Base-by-base conservation (phyloP, 2,329 filamentous ascomycete genomes). In the Arthroderma uncinatum region DNA sequence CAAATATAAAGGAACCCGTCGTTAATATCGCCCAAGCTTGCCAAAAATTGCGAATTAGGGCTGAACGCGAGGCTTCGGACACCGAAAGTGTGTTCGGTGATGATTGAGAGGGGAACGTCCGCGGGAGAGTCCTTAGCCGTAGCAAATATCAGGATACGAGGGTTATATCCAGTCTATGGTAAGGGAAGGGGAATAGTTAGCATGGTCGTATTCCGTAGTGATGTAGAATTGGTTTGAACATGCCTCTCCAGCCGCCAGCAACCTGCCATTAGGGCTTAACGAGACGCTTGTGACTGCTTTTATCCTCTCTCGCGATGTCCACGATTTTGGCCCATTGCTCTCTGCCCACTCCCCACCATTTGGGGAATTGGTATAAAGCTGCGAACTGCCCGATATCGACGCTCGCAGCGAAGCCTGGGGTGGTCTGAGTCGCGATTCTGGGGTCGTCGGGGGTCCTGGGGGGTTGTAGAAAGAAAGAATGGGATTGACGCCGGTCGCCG, bases 1-100 rank as follows among this genome's bases (percentile, higher is more conserved):
- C 92, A 97, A 28, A 97, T 79, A 68, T 92, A 95, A 19, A 98
- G 78, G 67, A 94, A 97, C 0, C 92, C 92, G 71, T 98, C 93
- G 68, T 96, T 96, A 57, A 87, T 81, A 16, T 86, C 82, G 28
- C 93, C 93, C 10, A 98, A 78, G 19, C 90, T 95, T 1, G 93
- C 93, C 34, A 98, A 79, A 70, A 86, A 95, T 62, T 81, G 85
- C 10, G 87, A 89, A 69, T 96, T 89, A 0, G 85, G 79, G 60
- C 91, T 96, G 79, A 95, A 98, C 1, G 90, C 86, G 34, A 98
- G 82, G 36, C 87, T 87, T 58, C 84, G 86, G 33, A 98, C 89
- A 5, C 93, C 93, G 70, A 89, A 94, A 0, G 83, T 85, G 71
- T 98, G 93, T 67, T 98, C 93, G 56, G 83, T 87, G 57, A 98